Percentiles rank a stretch among this genome's conserved stretches.
Conservation (phyloP, 257 asterid species). For the Agastache rugosa region DNA sequence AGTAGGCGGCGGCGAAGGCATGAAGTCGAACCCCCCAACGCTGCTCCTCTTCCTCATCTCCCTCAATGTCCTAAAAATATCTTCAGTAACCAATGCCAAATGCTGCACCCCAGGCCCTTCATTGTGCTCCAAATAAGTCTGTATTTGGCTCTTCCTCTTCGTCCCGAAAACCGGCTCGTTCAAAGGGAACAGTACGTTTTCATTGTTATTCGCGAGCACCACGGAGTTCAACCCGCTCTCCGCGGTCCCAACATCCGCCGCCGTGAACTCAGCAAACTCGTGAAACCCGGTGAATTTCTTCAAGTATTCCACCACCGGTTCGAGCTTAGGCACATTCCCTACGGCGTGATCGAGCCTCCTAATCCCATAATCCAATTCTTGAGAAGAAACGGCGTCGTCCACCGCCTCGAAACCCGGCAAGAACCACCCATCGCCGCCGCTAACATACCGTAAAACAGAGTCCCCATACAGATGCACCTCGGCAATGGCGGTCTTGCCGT, state of each 20-base stretch:
- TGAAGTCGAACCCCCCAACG: conserved; percentile 90
- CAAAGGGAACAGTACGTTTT: conserved; percentile 75
- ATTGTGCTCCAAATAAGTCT: conserved; percentile 96
- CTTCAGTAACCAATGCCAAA: conserved; percentile 76
- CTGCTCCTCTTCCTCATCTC: conserved; percentile 93
- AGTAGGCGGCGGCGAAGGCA: conserved; percentile 92
- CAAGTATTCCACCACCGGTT: conserved; percentile 71
- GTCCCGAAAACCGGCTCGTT: conserved; percentile 90
- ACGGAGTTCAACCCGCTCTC: conserved; percentile 93
- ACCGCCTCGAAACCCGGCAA: conserved; percentile 73
- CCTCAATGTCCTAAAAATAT: conserved; percentile 75
- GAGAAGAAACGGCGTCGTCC: conserved; percentile 42
- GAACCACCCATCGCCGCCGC: conserved; percentile 40
- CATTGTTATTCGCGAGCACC: conserved; percentile 79
- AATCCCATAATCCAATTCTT: conserved; percentile 75
- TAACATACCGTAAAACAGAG: conserved; percentile 69
- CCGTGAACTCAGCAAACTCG: conserved; percentile 88
- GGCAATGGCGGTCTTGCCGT: conserved; percentile 51
- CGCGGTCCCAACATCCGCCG: conserved; percentile 82
- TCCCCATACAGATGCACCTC: conserved; percentile 86
- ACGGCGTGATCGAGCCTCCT: conserved; percentile 85
- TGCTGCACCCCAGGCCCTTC: conserved; percentile 97
- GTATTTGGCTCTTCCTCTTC: conserved; percentile 94
- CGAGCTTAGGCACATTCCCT: conserved; percentile 77
- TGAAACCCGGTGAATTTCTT: conserved; percentile 81